These are phyloP conservation scores for Sclerotinia glacialis DNA, from an alignment of 2,329 filamentous ascomycete genomes.

Conservation along the genomic window DNA sequence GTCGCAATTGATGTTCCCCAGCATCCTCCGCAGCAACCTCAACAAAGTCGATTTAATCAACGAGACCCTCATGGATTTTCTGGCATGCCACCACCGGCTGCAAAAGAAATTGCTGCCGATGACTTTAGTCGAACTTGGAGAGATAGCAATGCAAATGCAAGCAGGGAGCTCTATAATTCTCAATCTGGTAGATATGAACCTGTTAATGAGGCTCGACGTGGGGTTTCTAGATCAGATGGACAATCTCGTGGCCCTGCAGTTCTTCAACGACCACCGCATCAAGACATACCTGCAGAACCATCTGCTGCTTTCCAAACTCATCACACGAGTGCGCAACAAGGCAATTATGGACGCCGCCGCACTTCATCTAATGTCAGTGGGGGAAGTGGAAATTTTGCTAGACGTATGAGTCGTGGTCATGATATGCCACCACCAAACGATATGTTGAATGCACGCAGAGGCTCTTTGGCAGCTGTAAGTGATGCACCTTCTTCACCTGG, in stretches of 20 bases:
- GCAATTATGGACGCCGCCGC: conserved; percentile 69
- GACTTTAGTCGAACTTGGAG: conserved; percentile 88
- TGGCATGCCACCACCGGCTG: conserved; percentile 50
- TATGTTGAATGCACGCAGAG: conserved; percentile 46
- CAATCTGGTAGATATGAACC: conserved; percentile 91
- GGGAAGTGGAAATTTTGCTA: conserved; percentile 67
- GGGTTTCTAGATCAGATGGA: conserved; percentile 63
- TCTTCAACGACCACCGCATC: conserved; percentile 66
- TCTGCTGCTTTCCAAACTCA: conserved; percentile 83
- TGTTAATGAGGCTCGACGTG: conserved; percentile 68
- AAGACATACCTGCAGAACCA: conserved; percentile 73
- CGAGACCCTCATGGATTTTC: conserved; percentile 58
- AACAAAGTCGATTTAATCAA: conserved; percentile 48
- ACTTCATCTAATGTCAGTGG: conserved; percentile 91
- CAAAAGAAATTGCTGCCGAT: conserved; percentile 88
- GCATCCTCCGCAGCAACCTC: conserved; percentile 43
- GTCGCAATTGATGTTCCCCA: conserved; percentile 55
- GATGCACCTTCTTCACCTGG: conserved; percentile 52
- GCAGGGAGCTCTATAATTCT: conserved; percentile 88
- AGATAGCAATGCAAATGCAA: conserved; percentile 61
- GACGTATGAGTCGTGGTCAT: conserved; percentile 39
- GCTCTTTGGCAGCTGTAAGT: conserved; percentile 50
- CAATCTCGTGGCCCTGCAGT: conserved; percentile 71
- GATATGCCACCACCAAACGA: conserved; percentile 39
- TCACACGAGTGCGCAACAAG: conserved; percentile 63